These are phyloP conservation scores for Novymonas esmeraldas DNA, from an alignment of 208 protist species.

Conservation along the genomic window DNA sequence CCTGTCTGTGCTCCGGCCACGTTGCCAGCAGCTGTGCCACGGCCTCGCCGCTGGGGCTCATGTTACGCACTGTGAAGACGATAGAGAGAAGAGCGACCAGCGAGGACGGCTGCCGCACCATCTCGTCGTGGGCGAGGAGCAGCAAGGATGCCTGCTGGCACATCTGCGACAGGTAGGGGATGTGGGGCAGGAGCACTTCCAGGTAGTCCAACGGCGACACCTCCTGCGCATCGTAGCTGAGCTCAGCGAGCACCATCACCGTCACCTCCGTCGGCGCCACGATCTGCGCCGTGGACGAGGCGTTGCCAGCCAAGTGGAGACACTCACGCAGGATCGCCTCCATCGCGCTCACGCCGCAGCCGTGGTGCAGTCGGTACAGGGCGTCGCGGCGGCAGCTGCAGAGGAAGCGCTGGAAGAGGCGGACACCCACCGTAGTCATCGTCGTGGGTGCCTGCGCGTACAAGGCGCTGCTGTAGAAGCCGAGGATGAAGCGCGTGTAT, in stretches of 20 bases:
- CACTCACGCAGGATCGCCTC: conserved; percentile 37
- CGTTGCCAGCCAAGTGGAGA: conserved; percentile 24
- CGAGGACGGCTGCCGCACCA: conserved; percentile 24
- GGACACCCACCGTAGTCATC: conserved; percentile 16
- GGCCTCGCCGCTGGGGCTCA: conserved; percentile 5
- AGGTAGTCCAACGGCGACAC: conserved; percentile 36
- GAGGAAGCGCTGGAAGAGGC: conserved; percentile 37
- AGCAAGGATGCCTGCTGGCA: conserved; percentile 35
- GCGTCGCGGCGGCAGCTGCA: conserved; percentile 13
- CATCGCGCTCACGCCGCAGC: conserved; percentile 20
- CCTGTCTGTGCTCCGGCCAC: conserved; percentile 17
- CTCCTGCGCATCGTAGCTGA: conserved; percentile 38
- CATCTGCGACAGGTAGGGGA: conserved; percentile 37
- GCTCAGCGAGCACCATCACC: conserved; percentile 16
- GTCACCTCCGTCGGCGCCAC: conserved; percentile 23
- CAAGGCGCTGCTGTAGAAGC: conserved; percentile 27
- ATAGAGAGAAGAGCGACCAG: conserved; percentile 22
- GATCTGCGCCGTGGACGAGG: conserved; percentile 26
- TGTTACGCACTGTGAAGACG: conserved; percentile 33
- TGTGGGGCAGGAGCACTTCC: conserved; percentile 23
- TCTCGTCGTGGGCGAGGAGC: conserved; percentile 31
- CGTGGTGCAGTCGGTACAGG: conserved; percentile 1
- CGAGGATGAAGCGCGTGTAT: conserved; percentile 32
- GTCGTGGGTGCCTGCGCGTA: conserved; percentile 20
- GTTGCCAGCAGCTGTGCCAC: conserved; percentile 8